Conservation (phyloP, 352 stramenopile genomes). For the Phytophthora pluvialis region DNA sequence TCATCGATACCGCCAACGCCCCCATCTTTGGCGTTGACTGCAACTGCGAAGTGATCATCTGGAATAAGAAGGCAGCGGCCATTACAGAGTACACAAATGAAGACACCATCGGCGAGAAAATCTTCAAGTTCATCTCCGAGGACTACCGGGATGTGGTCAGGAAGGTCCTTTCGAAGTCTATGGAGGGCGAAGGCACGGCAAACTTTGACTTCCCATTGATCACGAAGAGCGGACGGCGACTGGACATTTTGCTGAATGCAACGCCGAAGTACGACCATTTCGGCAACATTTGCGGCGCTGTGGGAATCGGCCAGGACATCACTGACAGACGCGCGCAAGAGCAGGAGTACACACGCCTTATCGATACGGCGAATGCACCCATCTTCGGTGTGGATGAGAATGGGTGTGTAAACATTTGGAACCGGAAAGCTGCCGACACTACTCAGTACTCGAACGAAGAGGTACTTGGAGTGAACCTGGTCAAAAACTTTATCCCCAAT, state of each 20-base stretch:
- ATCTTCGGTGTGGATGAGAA: slow-evolving; percentile 82
- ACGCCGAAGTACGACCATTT: slow-evolving; percentile 71
- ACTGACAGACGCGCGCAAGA: slow-evolving; percentile 72
- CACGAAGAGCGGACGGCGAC: slow-evolving; percentile 52
- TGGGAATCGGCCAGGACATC: slow-evolving; percentile 82
- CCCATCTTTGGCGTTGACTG: slow-evolving; percentile 77
- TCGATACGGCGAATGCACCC: slow-evolving; percentile 62
- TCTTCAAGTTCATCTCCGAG: slow-evolving; percentile 80
- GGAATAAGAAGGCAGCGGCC: slow-evolving; percentile 87
- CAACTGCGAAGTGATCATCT: slow-evolving; percentile 75
- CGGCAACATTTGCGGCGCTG: slow-evolving; percentile 65
- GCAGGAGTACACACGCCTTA: slow-evolving; percentile 57
- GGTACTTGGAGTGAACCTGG: slow-evolving; percentile 61
- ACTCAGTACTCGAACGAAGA: slow-evolving; percentile 72
- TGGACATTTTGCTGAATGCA: slow-evolving; percentile 66
- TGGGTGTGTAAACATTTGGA: slow-evolving; percentile 81
- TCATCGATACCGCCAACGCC: slow-evolving; percentile 51
- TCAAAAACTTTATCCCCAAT: slow-evolving; percentile 71
- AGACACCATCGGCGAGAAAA: slow-evolving; percentile 78
- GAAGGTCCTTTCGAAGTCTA: slow-evolving; percentile 42
- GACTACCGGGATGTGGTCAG: slow-evolving; percentile 46
- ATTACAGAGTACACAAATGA: slow-evolving; percentile 88
- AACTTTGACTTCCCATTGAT: slow-evolving; percentile 79
- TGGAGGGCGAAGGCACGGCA: slow-evolving; percentile 48
- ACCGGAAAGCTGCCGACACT: slow-evolving; percentile 74